Evolutionary conservation across 306 rosid species (phyloP).

Genomic region (Casuarina equisetifolia): DNA sequence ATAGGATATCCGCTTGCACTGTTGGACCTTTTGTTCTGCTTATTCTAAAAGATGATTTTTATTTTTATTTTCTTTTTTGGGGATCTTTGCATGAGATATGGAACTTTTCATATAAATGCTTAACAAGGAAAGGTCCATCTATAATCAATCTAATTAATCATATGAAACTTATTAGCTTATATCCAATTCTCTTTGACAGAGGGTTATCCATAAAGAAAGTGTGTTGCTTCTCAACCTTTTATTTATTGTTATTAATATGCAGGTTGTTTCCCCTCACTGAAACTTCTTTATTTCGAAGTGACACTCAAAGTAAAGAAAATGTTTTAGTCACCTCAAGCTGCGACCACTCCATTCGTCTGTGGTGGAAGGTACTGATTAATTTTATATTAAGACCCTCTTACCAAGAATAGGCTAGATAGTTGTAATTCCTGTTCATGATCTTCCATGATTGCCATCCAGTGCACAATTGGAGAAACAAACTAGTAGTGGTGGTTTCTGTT

Average conservation of each 20-base stretch:
- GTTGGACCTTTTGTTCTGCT: background rate
- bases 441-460: background rate
- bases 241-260: slow-evolving; percentile 35
- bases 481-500: background rate
- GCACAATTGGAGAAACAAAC: background rate
- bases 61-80: background rate
- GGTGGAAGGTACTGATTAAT: slow-evolving; percentile 69
- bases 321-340: slow-evolving; percentile 79
- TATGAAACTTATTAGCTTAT: background rate
- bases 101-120: background rate
- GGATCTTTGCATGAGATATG: background rate
- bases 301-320: slow-evolving; percentile 40
- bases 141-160: background rate
- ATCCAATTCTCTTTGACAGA: background rate
- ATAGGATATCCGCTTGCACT: background rate
- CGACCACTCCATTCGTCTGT: slow-evolving; percentile 76
- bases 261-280: slow-evolving; percentile 66
- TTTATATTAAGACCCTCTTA: slow-evolving; percentile 9
- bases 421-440: background rate
- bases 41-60: background rate
- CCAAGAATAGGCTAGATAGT: background rate
- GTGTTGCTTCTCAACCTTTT: slow-evolving; percentile 23
- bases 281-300: slow-evolving; percentile 43
- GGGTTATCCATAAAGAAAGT: background rate
- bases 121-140: background rate